Percentiles rank a stretch among this genome's conserved stretches.
phyloP scores from a whole-genome alignment of 257 asterid species.

The Nicotiana undulata region DNA sequence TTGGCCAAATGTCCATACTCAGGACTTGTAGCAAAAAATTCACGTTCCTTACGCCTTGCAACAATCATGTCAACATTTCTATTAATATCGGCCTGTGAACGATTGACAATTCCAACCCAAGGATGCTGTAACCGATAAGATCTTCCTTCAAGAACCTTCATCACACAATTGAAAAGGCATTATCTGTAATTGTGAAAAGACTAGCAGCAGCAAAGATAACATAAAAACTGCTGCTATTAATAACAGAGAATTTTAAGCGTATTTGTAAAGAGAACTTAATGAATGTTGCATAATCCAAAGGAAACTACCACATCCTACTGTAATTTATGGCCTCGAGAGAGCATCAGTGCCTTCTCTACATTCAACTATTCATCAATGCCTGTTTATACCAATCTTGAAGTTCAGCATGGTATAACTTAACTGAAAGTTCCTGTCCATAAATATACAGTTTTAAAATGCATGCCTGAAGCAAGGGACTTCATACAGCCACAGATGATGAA shows the following conservation, averaged over 20 bases:
- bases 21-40: conserved; percentile 31
- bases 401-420: not conserved
- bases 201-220: not conserved
- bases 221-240: not conserved
- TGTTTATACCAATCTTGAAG: not conserved
- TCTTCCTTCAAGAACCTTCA: conserved; percentile 44
- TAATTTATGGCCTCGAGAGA: not conserved
- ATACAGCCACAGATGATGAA: not conserved
- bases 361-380: not conserved
- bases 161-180: conserved; percentile 7
- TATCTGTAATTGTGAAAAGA: not conserved
- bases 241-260: not conserved
- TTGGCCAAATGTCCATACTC: conserved; percentile 32
- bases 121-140: conserved; percentile 34
- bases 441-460: not conserved
- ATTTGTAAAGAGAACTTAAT: not conserved
- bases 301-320: not conserved
- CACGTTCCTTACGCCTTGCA: conserved; percentile 31
- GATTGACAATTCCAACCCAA: conserved; percentile 46
- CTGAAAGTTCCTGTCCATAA: not conserved
- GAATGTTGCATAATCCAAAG: not conserved
- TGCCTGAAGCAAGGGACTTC: not conserved
- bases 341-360: not conserved
- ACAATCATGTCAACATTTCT: conserved; percentile 27
- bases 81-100: conserved; percentile 40